Base-by-base conservation (phyloP, 164 flowering plant species). In the Magnolia kwangsiensis region DNA sequence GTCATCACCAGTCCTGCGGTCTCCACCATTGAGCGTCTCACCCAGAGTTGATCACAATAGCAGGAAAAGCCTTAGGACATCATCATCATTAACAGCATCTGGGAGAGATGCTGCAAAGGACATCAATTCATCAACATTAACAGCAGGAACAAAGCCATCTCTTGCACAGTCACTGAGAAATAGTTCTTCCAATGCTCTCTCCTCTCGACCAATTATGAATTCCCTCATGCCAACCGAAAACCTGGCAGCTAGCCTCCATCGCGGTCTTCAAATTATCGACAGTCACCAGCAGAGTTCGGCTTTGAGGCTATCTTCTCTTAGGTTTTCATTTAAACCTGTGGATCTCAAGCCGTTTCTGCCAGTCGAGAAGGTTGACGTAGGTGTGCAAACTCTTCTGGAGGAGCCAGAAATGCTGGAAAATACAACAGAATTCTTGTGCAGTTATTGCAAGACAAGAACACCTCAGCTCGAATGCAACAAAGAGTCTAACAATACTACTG, bases 241-340 rank as follows among this genome's bases (percentile, higher is more conserved):
- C 68, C 78, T 96, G 84, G 96, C 96, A 24, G 97, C 91, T 67
- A 94, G 97, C 81, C 96, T 94, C 65, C 90, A 89, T 50, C 92
- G 89, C 74, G 99, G 98, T 59, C 92, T 93, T 78, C 91, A 94
- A 75, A 81, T 90, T 80, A 79, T 96, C 69, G 89, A 89, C 67
- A 77, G 78, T 77, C 90, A 90, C 68, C 87, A 86, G 64, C 88
- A 83, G 75, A 92, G 87, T 84, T 82, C 88, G 19, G 86, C 88
- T 75, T 71, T 86, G 51, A 88, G 96, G 80, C 78, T 85, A 51
- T 96, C 99, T 24, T 76, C 93, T 27, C 91, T 90, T 78, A 89
- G 97, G 76, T 90, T 91, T 83, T 88, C 98, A 10, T 80, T 74
- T 67, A 92, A 81, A 83, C 89, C 91, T 71, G 68, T 86, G 23